Conservation (phyloP, 345 rosid species). For the Gossypium sturtianum region DNA sequence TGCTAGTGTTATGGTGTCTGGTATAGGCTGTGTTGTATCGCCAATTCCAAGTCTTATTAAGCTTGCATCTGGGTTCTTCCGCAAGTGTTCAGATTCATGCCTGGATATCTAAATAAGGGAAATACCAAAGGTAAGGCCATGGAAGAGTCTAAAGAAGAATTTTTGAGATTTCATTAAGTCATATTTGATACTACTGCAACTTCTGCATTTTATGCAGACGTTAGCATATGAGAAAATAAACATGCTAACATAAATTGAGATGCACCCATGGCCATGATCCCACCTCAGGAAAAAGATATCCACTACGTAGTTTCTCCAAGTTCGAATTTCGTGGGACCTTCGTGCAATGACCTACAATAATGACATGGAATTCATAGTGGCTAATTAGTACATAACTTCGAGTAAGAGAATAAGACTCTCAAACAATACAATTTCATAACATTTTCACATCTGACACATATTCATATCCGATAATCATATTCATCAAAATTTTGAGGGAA, state of each 20-base stretch:
- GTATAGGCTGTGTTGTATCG: conserved; percentile 73
- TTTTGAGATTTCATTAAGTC: background rate
- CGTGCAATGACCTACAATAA: conserved; percentile 41
- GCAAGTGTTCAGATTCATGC: conserved; percentile 43
- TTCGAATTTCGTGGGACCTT: conserved; percentile 49
- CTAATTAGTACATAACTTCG: background rate
- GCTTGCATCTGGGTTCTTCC: conserved; percentile 44
- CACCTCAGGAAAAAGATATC: conserved; percentile 74
- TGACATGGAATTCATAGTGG: background rate
- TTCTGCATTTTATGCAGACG: background rate
- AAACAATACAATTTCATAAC: too few species aligned
- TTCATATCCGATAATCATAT: background rate
- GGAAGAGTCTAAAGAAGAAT: background rate
- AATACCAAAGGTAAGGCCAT: background rate
- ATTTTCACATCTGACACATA: background rate
- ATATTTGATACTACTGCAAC: background rate
- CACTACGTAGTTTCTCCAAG: conserved; percentile 52
- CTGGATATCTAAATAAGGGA: conserved; percentile 34
- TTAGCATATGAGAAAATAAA: background rate
- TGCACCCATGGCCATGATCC: background rate
- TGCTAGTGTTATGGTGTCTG: conserved; percentile 41
- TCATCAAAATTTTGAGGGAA: background rate
- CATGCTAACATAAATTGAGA: background rate
- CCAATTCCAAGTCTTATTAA: conserved; percentile 71
- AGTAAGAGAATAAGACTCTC: too few species aligned